Base-by-base conservation (phyloP, 2,329 filamentous ascomycete species). In the Verticillium nonalfalfae region DNA sequence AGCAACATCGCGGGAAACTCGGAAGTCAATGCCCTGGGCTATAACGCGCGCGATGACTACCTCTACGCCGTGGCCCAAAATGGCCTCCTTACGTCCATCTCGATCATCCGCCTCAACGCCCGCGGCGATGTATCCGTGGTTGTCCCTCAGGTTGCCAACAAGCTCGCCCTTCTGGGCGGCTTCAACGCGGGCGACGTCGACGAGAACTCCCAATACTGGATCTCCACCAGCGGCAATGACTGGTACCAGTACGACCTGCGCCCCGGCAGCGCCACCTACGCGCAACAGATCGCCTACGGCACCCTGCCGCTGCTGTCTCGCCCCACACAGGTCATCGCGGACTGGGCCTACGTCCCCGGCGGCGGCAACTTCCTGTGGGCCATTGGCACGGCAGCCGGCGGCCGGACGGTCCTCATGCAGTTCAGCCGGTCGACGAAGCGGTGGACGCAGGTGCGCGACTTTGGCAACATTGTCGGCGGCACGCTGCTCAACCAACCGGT, bases 21-120 rank as follows among this genome's bases (percentile, higher is more conserved):
- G 34, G 60, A 52, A 58, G 62, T 71, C 61, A 67, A 71, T 38
- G 68, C 67, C 7, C 60, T 70, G 11, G 69, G 64, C 4, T 70
- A 69, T 61, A 71, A 69, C 18, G 56, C 59, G 3, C 57, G 60
- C 6, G 69, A 70, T 10, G 67, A 68, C 21, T 66, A 66, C 56
- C 57, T 70, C 2, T 70, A 70, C 60, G 69, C 56, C 10, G 40
- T 65, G 0, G 56, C 58, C 13, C 56, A 58, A 35, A 58, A 52
- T 9, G 35, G 18, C 33, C 13, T 7, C 54, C 61, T 40, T 11
- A 21, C 11, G 18, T 34, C 38, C 10, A 45, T 39, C 18, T 57
- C 59, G 38, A 54, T 70, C 9, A 59, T 70, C 40, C 68, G 69
- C 14, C 70, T 70, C 57, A 45, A 58, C 21, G 59, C 61, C 3